A percentile compares a stretch with the other conserved stretches of the same genome.
These are phyloP conservation scores for Candida qinlingensis DNA, from an alignment of 805 yeast genomes.

Conservation along the genomic window DNA sequence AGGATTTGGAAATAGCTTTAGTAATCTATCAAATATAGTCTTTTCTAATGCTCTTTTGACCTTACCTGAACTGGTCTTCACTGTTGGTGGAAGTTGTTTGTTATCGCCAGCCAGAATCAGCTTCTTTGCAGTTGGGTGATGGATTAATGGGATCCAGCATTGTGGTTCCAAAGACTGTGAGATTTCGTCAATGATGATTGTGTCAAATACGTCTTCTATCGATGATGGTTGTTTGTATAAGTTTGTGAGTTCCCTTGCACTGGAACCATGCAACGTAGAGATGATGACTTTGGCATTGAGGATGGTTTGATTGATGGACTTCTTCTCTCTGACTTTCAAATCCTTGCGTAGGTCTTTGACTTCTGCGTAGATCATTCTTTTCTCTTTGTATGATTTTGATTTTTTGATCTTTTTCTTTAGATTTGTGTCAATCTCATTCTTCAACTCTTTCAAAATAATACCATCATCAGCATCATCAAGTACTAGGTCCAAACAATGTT, in stretches of 20 bases:
- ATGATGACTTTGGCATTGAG: slow-evolving; percentile 62
- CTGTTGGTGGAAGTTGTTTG: slow-evolving; percentile 86
- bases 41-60: slow-evolving; percentile 44
- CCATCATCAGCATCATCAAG: slow-evolving; percentile 56
- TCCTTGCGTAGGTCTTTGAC: slow-evolving; percentile 69
- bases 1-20: slow-evolving; percentile 34
- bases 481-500: slow-evolving; percentile 73
- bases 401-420: slow-evolving; percentile 52
- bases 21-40: slow-evolving; percentile 79
- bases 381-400: slow-evolving; percentile 56
- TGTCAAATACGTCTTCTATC: slow-evolving; percentile 49
- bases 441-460: slow-evolving; percentile 59
- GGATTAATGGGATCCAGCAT: slow-evolving; percentile 89
- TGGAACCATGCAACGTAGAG: slow-evolving; percentile 85
- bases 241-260: slow-evolving; percentile 60
- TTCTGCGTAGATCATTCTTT: slow-evolving; percentile 62
- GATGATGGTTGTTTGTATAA: slow-evolving; percentile 33
- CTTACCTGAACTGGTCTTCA: slow-evolving; percentile 45
- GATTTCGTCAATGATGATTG: slow-evolving; percentile 89
- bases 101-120: slow-evolving; percentile 90
- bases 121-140: slow-evolving; percentile 47
- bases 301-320: slow-evolving; percentile 54
- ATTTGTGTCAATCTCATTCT: slow-evolving; percentile 58
- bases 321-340: slow-evolving; percentile 57
- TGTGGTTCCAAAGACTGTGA: slow-evolving; percentile 93